Evolutionary conservation across 805 yeast genomes (phyloP), one percentile per base, ranked within the genome.

Genomic region (Metschnikowia cerradonensis): DNA sequence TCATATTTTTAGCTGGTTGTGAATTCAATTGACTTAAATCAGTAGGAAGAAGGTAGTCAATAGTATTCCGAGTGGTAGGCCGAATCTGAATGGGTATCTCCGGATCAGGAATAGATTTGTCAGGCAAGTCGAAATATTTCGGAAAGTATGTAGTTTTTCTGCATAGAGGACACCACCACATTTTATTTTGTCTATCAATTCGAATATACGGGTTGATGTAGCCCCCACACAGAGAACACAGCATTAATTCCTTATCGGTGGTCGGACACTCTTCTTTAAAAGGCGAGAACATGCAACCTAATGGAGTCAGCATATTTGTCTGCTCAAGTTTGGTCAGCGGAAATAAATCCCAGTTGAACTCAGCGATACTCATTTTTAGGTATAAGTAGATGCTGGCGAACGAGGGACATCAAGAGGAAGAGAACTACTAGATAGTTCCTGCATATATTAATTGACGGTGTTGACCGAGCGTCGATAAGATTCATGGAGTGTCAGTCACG

Each of bases 271-370:
- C 22, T 6, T 33, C 33, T 7, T 41, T 47, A 22, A 66, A 53
- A 10, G 76, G 76, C 0, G 68, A 56, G 48, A 60, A 66, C 37
- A 72, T 51, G 52, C 76, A 71, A 10, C 74, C 77, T 36, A 72
- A 36, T 2, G 76, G 76, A 2, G 70, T 59, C 54, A 64, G 59
- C 45, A 70, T 50, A 30, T 57, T 64, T 2, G 65, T 58, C 3
- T 64, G 66, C 51, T 73, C 77, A 5, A 71, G 57, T 39, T 71
- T 63, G 1, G 76, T 71, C 17, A 69, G 61, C 1, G 77, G 76
- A 54, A 73, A 67, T 10, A 70, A 58, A 67, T 87, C 84, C 92
- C 92, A 87, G 60, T 86, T 81, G 72, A 87, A 85, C 51, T 88
- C 78, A 47, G 83, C 81, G 6, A 37, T 34, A 6, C 55, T 50